phyloP scores from a whole-genome alignment of 129 eudicot genomes.

The Flaveria linearis region DNA sequence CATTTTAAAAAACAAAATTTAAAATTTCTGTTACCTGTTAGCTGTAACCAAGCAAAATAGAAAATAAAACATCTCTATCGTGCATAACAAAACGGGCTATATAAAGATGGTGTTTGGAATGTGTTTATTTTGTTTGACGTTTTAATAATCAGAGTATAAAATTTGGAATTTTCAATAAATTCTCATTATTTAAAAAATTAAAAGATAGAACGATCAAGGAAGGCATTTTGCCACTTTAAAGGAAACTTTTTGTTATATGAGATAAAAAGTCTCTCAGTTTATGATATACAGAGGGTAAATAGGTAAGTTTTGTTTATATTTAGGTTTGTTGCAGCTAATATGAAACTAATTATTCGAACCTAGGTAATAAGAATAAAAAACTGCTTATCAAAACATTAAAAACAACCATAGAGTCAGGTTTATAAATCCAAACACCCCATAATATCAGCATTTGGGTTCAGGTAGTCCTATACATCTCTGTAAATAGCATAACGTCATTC shows the following conservation, averaged over 20 bases:
- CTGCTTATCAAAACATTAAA: not conserved
- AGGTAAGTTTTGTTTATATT: not conserved
- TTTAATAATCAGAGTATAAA: not conserved
- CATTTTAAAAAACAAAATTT: not conserved
- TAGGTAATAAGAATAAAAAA: not conserved
- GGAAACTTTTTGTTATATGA: not conserved
- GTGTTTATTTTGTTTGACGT: not conserved
- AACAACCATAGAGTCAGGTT: not conserved
- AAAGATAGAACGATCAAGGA: not conserved
- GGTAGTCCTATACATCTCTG: too few species aligned
- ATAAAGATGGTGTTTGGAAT: not conserved
- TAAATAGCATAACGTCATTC: too few species aligned
- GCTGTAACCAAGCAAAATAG: not conserved
- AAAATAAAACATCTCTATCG: not conserved
- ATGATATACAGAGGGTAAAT: not conserved
- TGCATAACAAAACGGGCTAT: not conserved
- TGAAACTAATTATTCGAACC: constrained; percentile 1
- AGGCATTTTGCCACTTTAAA: not conserved
- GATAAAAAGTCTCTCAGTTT: not conserved
- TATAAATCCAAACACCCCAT: not conserved
- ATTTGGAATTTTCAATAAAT: not conserved
- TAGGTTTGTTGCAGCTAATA: not conserved
- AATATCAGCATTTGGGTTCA: not conserved
- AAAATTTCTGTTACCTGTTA: not conserved
- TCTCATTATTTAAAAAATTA: not conserved